Conservation (phyloP, 805 yeast genomes). For the Candida rishiriensis region DNA sequence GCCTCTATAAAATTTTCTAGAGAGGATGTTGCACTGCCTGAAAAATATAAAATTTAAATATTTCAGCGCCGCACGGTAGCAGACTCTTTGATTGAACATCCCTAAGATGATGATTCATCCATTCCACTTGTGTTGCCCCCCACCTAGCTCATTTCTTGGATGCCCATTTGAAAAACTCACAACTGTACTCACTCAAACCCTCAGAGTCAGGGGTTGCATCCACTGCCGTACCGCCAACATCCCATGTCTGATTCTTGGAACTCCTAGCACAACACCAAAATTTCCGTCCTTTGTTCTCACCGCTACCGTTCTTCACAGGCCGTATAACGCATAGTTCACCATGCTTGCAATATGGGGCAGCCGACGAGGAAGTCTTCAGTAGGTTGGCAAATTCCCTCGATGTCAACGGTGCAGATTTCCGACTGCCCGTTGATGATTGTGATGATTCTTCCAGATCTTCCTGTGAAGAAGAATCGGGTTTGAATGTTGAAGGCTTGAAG, state of each 20-base stretch:
- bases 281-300: conserved; percentile 41
- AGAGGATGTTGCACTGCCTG: not conserved
- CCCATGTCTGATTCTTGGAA: conserved; percentile 22
- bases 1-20: too few species aligned
- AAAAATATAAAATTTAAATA: too few species aligned
- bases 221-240: conserved; percentile 17
- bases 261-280: conserved; percentile 51
- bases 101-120: too few species aligned
- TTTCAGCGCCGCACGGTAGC: too few species aligned
- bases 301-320: conserved; percentile 36
- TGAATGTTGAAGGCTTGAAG: conserved; percentile 11
- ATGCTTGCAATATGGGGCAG: conserved; percentile 44
- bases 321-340: conserved; percentile 40
- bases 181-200: conserved; percentile 31
- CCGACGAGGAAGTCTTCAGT: conserved; percentile 11
- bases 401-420: conserved; percentile 4
- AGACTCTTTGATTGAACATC: too few species aligned
- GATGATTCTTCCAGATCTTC: not conserved
- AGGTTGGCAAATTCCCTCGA: conserved; percentile 18
- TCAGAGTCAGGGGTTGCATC: conserved; percentile 1
- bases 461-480: not conserved
- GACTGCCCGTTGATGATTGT: not conserved
- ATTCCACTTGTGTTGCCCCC: too few species aligned
- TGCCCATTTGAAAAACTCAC: conserved; percentile 54
- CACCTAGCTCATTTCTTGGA: conserved; percentile 13